Evolutionary conservation across 306 rosid species (phyloP), one percentile per base, ranked within the genome.

Genomic region (Purshia tridentata): DNA sequence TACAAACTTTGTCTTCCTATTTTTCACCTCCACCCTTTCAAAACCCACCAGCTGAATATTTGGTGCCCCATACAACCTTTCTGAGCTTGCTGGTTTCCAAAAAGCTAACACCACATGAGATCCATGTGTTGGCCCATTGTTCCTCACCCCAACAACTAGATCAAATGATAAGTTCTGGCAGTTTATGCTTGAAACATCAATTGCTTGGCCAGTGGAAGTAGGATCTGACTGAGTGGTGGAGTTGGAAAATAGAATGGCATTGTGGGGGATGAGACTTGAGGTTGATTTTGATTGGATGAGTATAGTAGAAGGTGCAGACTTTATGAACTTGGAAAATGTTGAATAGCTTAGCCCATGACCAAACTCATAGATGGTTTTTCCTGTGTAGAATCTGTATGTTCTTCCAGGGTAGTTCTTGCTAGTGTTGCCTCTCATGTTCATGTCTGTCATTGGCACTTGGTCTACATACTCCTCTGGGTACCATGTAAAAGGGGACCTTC

Each of bases 301-400:
- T 53, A 86, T 44, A 15, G 83, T 81, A 70, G 88, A 72, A 60
- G 93, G 89, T 22, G 88, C 87, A 14, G 78, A 78, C 50, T 69
- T 67, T 23, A 90, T 37, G 65, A 68, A 80, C 67, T 66, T 76
- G 55, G 85, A 79, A 79, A 88, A 90, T 22, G 64, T 75, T 47
- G 93, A 84, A 73, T 88, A 90, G 85, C 91, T 84, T 69, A 88
- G 74, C 5, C 93, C 93, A 47, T 90, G 89, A 22, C 93, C 91
- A 75, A 90, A 90, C 53, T 70, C 82, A 73, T 88, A 90, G 51
- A 90, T 60, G 37, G 87, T 0, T 44, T 55, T 63, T 42, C 88
- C 91, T 53, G 68, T 86, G 83, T 88, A 90, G 78, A 90, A 88
- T 71, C 90, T 76, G 54, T 85, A 91, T 50, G 97, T 88, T 82